phyloP scores from a whole-genome alignment of 2,329 filamentous ascomycete genomes.

The Trichoderma brevicompactum region DNA sequence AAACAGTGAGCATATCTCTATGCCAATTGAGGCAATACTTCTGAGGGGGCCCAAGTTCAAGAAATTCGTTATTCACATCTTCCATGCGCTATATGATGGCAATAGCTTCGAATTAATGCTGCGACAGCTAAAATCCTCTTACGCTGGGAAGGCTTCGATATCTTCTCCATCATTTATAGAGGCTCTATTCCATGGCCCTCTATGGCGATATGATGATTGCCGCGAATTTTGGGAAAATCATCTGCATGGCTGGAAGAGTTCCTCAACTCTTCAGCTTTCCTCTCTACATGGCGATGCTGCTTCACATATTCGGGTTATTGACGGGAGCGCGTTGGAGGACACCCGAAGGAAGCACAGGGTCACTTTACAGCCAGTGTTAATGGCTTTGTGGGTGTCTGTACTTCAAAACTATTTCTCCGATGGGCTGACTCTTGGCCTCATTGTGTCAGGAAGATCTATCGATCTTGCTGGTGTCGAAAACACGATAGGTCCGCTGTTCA shows the following conservation, averaged over 20 bases:
- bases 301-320: constrained; percentile 36
- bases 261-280: constrained; percentile 30
- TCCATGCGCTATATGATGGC: constrained; percentile 88
- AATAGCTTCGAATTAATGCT: constrained; percentile 74
- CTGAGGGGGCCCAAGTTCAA: constrained; percentile 38
- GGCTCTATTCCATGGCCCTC: constrained; percentile 70
- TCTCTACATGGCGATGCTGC: constrained; percentile 8
- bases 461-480: constrained; percentile 67
- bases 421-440: constrained; percentile 67
- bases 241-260: constrained; percentile 45
- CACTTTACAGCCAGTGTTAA: constrained; percentile 77
- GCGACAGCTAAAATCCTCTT: constrained; percentile 50
- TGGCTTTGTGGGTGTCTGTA: constrained; percentile 72
- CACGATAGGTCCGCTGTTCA: constrained; percentile 84
- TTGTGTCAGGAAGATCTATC: constrained; percentile 78
- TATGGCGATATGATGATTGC: constrained; percentile 51
- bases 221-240: constrained; percentile 70
- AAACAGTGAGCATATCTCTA: constrained; percentile 54
- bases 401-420: constrained; percentile 57
- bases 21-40: constrained; percentile 58
- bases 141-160: constrained; percentile 31
- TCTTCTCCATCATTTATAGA: constrained; percentile 65
- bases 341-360: constrained; percentile 66
- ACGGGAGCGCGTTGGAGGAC: constrained; percentile 52
- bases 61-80: constrained; percentile 68